Percentiles rank a stretch among this genome's conserved stretches.
Evolutionary conservation across 108 stramenopile genomes (phyloP).

Genomic region (Chaetoceros muelleri): DNA sequence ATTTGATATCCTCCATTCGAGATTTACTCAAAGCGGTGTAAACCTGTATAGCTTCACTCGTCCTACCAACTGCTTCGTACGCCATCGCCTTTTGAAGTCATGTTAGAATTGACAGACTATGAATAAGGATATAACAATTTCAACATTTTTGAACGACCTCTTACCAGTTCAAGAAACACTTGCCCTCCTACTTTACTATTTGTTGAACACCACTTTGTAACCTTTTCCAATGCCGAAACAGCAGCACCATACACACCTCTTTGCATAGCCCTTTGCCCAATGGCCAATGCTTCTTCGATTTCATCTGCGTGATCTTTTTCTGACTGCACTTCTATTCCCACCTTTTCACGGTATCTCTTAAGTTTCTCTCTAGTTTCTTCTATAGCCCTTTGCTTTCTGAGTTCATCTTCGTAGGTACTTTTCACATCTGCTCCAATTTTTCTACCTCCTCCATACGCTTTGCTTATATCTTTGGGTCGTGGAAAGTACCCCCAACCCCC

Average conservation of each 20-base stretch:
- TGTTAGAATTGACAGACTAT: too few relatives aligned
- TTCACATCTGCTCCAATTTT: slow-evolving; percentile 63
- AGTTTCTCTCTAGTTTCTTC: slow-evolving; percentile 36
- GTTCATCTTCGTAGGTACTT: slow-evolving; percentile 25
- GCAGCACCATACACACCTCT: slow-evolving; percentile 69
- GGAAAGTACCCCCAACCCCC: slow-evolving; percentile 90
- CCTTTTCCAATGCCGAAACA: slow-evolving; percentile 76
- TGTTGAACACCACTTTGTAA: slow-evolving; percentile 73
- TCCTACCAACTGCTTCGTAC: slow-evolving; percentile 73
- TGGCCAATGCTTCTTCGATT: slow-evolving; percentile 59
- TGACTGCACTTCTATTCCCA: slow-evolving; percentile 67
- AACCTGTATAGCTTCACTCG: slow-evolving; percentile 52
- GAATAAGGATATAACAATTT: too few relatives aligned
- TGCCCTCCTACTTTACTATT: slow-evolving; percentile 61
- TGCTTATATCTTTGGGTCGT: slow-evolving; percentile 86
- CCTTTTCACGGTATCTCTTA: slow-evolving; percentile 50
- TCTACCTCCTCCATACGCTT: slow-evolving; percentile 86
- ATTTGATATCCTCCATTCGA: slow-evolving; percentile 67
- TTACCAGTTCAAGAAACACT: slow-evolving; percentile 61
- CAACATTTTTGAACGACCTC: too few relatives aligned
- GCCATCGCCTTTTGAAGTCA: slow-evolving; percentile 77
- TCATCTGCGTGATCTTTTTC: slow-evolving; percentile 64
- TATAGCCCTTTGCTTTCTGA: slow-evolving; percentile 13
- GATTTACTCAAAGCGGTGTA: slow-evolving; percentile 55
- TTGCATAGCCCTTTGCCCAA: slow-evolving; percentile 53